Evolutionary conservation across 257 asterid genomes (phyloP), one percentile per base, ranked within the genome.

Genomic region (Solanum sejunctum): DNA sequence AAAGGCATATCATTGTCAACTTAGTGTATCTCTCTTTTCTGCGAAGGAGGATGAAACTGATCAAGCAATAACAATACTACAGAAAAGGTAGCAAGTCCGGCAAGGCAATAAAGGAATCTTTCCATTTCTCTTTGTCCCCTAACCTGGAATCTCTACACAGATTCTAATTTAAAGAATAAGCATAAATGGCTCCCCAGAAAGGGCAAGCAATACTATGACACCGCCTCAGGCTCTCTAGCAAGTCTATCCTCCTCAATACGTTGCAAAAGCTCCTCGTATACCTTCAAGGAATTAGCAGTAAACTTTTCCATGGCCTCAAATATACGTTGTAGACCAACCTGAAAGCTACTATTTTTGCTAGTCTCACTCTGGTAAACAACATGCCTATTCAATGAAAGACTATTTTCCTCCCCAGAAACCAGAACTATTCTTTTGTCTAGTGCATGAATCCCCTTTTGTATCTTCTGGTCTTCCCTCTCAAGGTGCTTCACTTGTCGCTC

Each of bases 231-330:
- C 86, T 87, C 90, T 64, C 85, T 88, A 52, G 89, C 85, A 82
- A 91, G 93, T 85, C 83, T 91, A 80, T 93, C 95, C 90, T 96
- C 98, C 67, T 91, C 95, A 23, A 96, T 93, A 39, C 95, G 92
- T 78, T 92, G 95, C 89, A 94, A 87, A 51, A 96, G 72, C 80
- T 93, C 98, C 91, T 93, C 98, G 1, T 96, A 92, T 17, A 91
- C 94, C 92, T 93, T 93, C 77, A 94, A 85, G 32, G 94, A 91
- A 83, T 69, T 90, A 12, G 91, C 81, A 7, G 97, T 86, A 80
- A 92, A 96, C 88, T 91, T 90, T 93, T 96, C 98, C 97, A 96
- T 92, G 1, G 99, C 97, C 88, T 96, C 98, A 57, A 95, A 93
- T 56, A 93, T 91, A 47, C 88, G 98, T 58, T 91, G 94, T 89